Percentiles rank a stretch among this genome's conserved stretches.
These are phyloP conservation scores for Helianthus tuberosus DNA, from an alignment of 129 eudicot species.

Conservation along the genomic window DNA sequence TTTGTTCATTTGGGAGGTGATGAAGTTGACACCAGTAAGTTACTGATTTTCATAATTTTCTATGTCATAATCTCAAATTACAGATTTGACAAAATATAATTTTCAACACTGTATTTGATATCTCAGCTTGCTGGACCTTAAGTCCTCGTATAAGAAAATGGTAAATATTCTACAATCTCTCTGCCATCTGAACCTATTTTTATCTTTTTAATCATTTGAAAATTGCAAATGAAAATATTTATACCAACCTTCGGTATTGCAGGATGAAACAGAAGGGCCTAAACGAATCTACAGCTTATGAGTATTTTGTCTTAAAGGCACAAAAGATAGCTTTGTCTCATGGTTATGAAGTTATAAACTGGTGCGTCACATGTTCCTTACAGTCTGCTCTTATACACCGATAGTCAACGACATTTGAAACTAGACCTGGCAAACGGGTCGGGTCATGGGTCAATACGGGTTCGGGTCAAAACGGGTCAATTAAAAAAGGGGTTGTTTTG, in stretches of 20 bases:
- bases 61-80: conserved; percentile 13
- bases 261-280: conserved; percentile 57
- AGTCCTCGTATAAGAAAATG: conserved; percentile 73
- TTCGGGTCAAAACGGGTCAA: too few species aligned
- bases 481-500: too few species aligned
- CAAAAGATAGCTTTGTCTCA: too few species aligned
- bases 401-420: too few species aligned
- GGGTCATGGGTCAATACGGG: too few species aligned
- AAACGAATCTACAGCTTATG: conserved; percentile 65
- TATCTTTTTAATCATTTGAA: not conserved
- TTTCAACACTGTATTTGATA: not conserved
- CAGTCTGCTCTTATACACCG: too few species aligned
- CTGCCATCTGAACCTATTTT: conserved; percentile 6
- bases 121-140: conserved; percentile 85
- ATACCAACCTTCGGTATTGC: conserved; percentile 26
- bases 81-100: not conserved
- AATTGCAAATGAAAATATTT: not conserved
- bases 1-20: conserved; percentile 98
- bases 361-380: too few species aligned
- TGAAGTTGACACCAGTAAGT: conserved; percentile 92
- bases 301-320: conserved; percentile 72
- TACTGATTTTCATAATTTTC: not conserved
- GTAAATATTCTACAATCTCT: too few species aligned
- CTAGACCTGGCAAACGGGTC: too few species aligned
- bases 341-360: too few species aligned